Percentiles rank a stretch among this genome's conserved stretches.
phyloP scores from a whole-genome alignment of 2,329 filamentous ascomycete genomes.

The Dactylellina parvicollis region DNA sequence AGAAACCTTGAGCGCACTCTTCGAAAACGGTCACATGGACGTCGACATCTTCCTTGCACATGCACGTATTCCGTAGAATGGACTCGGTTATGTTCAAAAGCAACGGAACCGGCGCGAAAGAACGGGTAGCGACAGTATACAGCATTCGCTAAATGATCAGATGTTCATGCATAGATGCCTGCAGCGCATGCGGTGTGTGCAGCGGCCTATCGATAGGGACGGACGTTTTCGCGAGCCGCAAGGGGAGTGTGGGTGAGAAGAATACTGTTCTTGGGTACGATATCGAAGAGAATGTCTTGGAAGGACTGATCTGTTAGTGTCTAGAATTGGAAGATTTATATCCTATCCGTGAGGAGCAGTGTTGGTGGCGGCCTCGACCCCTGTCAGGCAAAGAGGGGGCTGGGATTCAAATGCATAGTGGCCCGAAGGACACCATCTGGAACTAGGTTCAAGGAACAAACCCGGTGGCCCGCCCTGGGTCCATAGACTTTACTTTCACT shows the following conservation, averaged over 20 bases:
- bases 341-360: not conserved
- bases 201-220: not conserved
- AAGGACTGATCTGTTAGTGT: not conserved
- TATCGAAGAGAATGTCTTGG: too few relatives aligned
- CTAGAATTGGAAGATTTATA: constrained; percentile 2
- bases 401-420: too few relatives aligned
- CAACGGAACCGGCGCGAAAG: not conserved
- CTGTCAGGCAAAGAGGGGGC: constrained; percentile 6
- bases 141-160: not conserved
- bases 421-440: not conserved
- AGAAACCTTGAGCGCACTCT: constrained; percentile 1
- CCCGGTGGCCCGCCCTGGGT: too few relatives aligned
- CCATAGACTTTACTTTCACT: too few relatives aligned
- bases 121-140: not conserved
- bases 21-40: constrained; percentile 4
- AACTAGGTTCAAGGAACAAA: too few relatives aligned
- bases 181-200: not conserved
- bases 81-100: not conserved
- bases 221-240: not conserved
- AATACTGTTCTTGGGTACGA: too few relatives aligned
- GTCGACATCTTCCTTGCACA: constrained; percentile 1
- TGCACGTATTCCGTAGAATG: not conserved
- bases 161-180: not conserved
- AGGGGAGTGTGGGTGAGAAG: not conserved
- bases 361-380: constrained; percentile 3